Evolutionary conservation across 2,329 filamentous ascomycete genomes (phyloP).

Genomic region (Colletotrichum sojae): DNA sequence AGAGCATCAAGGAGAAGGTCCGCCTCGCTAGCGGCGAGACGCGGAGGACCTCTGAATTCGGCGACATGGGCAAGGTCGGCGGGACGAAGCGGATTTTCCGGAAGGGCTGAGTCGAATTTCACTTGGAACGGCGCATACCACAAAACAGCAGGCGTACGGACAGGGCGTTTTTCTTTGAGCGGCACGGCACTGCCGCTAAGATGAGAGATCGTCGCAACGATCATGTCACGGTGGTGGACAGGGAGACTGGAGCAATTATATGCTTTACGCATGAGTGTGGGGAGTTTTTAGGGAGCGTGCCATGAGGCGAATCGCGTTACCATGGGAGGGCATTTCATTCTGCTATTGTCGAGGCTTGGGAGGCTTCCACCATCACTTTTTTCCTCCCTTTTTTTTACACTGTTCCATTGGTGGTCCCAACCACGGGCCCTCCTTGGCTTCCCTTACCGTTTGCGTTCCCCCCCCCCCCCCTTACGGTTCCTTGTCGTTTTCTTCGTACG

Average conservation of each 20-base stretch:
- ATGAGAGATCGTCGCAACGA: constrained; percentile 9
- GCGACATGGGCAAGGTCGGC: constrained; percentile 79
- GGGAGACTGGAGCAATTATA: constrained; percentile 7
- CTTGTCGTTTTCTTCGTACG: constrained; percentile 21
- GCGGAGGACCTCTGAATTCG: constrained; percentile 65
- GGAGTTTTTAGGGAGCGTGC: constrained; percentile 28
- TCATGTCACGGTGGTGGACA: constrained; percentile 4
- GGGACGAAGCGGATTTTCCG: constrained; percentile 81
- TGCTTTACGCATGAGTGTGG: constrained; percentile 13
- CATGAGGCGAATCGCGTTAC: constrained; percentile 10
- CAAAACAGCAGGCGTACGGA: constrained; percentile 17
- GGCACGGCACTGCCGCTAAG: background rate
- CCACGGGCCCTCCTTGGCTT: background rate
- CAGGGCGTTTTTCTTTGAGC: constrained; percentile 1
- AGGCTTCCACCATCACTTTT: background rate
- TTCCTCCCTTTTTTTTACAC: background rate
- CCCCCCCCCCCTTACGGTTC: background rate
- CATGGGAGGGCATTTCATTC: constrained; percentile 31
- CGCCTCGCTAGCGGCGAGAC: constrained; percentile 75
- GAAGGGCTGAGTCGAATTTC: constrained; percentile 49
- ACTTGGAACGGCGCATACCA: background rate
- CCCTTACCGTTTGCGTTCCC: background rate
- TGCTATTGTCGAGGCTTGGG: constrained; percentile 3
- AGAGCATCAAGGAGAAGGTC: constrained; percentile 86
- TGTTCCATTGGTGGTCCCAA: background rate